A percentile compares a stretch with the other conserved stretches of the same genome.
Evolutionary conservation across 2,329 filamentous ascomycete genomes (phyloP).

Genomic region (Ophiocordyceps robertsii): DNA sequence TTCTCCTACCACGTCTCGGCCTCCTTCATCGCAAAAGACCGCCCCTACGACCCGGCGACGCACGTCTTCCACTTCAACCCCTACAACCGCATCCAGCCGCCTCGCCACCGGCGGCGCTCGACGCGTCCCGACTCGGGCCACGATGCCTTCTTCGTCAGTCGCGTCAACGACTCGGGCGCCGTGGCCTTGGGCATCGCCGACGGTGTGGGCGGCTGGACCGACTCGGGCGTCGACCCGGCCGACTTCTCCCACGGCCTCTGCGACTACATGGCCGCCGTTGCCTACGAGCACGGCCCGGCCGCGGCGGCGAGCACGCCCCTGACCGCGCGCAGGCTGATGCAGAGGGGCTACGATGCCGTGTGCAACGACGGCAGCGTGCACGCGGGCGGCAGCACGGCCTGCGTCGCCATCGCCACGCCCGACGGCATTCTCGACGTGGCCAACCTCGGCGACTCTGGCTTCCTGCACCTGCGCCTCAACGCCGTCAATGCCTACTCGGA

Average conservation of each 20-base stretch:
- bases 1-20: constrained; percentile 61
- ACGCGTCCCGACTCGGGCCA: constrained; percentile 68
- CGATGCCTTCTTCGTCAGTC: constrained; percentile 88
- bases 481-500: constrained; percentile 72
- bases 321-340: constrained; percentile 58
- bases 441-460: constrained; percentile 92
- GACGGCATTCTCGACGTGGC: constrained; percentile 73
- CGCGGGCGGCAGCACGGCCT: constrained; percentile 85
- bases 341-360: constrained; percentile 72
- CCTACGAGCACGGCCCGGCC: constrained; percentile 41
- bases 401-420: constrained; percentile 63
- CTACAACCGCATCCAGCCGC: constrained; percentile 42
- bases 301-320: constrained; percentile 23
- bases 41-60: constrained; percentile 50
- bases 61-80: constrained; percentile 64
- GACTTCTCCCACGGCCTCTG: constrained; percentile 93
- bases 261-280: constrained; percentile 76
- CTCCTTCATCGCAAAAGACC: constrained; percentile 62
- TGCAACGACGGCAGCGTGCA: constrained; percentile 58
- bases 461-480: constrained; percentile 73
- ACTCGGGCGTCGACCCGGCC: constrained; percentile 83
- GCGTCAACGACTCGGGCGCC: constrained; percentile 56
- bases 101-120: constrained; percentile 19
- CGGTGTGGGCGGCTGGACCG: constrained; percentile 89
- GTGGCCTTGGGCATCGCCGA: constrained; percentile 85